Conservation (phyloP, 116 monocot species). For the Papilionanthe hybrid region DNA sequence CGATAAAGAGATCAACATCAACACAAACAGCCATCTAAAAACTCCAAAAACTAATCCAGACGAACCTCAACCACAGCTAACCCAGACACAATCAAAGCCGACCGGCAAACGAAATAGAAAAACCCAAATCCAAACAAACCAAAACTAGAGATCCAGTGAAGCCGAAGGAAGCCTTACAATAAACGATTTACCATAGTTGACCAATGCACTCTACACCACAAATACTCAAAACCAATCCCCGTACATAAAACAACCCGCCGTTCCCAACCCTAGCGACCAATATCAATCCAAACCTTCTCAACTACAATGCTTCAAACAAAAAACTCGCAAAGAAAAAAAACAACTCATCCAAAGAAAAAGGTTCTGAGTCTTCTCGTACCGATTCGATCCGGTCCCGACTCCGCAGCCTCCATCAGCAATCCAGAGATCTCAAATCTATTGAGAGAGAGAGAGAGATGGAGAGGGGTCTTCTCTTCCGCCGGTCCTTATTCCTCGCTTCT, state of each 20-base stretch:
- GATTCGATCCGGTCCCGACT: conserved; percentile 18
- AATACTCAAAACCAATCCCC: not conserved
- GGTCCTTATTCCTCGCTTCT: not conserved
- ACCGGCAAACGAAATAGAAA: not conserved
- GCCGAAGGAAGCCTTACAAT: too few relatives aligned
- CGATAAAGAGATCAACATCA: not conserved
- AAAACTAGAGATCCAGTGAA: not conserved
- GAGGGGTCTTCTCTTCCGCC: not conserved
- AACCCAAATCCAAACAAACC: not conserved
- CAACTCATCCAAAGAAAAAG: not conserved
- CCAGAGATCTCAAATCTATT: not conserved
- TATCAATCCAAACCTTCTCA: not conserved
- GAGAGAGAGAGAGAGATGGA: not conserved
- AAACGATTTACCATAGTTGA: too few relatives aligned
- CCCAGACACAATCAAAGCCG: not conserved
- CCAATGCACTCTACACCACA: not conserved
- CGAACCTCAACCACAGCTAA: not conserved
- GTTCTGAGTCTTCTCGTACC: not conserved
- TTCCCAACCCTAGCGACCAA: conserved; percentile 3
- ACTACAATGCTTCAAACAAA: not conserved
- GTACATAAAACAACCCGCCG: not conserved
- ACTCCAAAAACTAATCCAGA: not conserved
- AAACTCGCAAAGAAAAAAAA: not conserved
- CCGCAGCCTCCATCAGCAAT: conserved; percentile 14
- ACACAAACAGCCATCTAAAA: not conserved